phyloP scores from a whole-genome alignment of 2,329 filamentous ascomycete species.

The Ophiostoma populinum region DNA sequence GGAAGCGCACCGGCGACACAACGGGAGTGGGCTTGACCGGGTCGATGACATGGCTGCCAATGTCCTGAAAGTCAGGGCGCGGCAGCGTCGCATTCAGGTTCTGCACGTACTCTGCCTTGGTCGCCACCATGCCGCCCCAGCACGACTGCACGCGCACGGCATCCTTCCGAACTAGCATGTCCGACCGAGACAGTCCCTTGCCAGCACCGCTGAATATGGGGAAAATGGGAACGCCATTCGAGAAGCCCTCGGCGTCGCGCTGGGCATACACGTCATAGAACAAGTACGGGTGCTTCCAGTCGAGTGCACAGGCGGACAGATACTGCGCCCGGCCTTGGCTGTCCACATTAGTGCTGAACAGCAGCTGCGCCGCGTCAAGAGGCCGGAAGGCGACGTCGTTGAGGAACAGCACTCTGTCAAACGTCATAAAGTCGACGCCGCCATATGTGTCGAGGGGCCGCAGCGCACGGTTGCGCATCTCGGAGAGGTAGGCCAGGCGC shows the following conservation, averaged over 20 bases:
- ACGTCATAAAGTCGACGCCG: constrained; percentile 23
- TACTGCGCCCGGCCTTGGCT: constrained; percentile 38
- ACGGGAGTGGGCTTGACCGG: constrained; percentile 17
- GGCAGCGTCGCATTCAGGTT: constrained; percentile 18
- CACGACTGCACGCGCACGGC: constrained; percentile 55
- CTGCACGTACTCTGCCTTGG: constrained; percentile 43
- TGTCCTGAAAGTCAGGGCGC: constrained; percentile 17
- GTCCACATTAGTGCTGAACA: constrained; percentile 44
- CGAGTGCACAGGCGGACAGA: constrained; percentile 51
- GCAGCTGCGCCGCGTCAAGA: constrained; percentile 33
- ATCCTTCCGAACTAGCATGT: constrained; percentile 42
- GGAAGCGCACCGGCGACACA: constrained; percentile 32
- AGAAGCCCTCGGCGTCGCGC: constrained; percentile 46
- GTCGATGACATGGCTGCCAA: constrained; percentile 20
- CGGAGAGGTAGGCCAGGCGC: constrained; percentile 56
- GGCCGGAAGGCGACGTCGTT: constrained; percentile 47
- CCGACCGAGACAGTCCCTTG: constrained; percentile 36
- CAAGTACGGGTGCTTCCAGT: constrained; percentile 49
- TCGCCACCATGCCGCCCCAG: constrained; percentile 62
- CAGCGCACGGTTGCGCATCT: constrained; percentile 55
- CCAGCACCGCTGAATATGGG: constrained; percentile 45
- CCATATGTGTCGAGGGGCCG: constrained; percentile 38
- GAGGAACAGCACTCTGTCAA: constrained; percentile 41
- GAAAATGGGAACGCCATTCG: constrained; percentile 46
- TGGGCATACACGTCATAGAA: constrained; percentile 63